Base-by-base conservation (phyloP, 257 asterid genomes). In the Buddleja alternifolia region DNA sequence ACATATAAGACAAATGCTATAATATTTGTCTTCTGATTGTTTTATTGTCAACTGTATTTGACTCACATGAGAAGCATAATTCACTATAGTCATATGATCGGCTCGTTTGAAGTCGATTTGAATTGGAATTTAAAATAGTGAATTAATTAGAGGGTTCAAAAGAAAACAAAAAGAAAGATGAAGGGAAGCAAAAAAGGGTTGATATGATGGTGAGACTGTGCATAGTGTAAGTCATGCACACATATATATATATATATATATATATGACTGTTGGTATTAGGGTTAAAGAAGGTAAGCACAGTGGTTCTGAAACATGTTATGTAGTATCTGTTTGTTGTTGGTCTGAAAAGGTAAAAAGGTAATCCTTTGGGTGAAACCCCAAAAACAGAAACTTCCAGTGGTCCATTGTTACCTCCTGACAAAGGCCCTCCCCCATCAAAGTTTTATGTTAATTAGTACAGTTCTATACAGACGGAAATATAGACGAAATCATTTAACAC, bases 361-460 rank as follows among this genome's bases (percentile, higher is more conserved):
- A 88, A 84, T 75, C 67, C 85, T 81, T 84, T 87, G 95, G 93
- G 95, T 87, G 95, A 88, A 87, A 87, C 91, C 95, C 95, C 86
- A 85, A 85, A 90, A 82, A 84, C 91, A 84, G 91, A 86, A 87
- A 88, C 90, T 90, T 78, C 78, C 95, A 87, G 95, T 90, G 97
- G 97, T 90, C 97, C 97, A 84, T 79, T 78, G 76, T 82, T 85
- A 75, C 87, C 83, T 48, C 72, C 95, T 87, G 92, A 85, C 93
- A 72, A 55, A 14, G 36, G 25, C 15, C 14, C 59, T 34, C 14
- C 80, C 81, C 80, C 78, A 74, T 81, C 92, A 78, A 81, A 86
- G 83, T 81, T 85, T 77, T 82, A 78, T n/a, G n/a, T 76, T 81
- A 73, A 80, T 76, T 80, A n/a, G n/a, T n/a, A n/a, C n/a, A n/a